These are phyloP conservation scores for Dentipellis sp. DNA, from an alignment of 768 basidiomycete genomes.

Conservation along the genomic window DNA sequence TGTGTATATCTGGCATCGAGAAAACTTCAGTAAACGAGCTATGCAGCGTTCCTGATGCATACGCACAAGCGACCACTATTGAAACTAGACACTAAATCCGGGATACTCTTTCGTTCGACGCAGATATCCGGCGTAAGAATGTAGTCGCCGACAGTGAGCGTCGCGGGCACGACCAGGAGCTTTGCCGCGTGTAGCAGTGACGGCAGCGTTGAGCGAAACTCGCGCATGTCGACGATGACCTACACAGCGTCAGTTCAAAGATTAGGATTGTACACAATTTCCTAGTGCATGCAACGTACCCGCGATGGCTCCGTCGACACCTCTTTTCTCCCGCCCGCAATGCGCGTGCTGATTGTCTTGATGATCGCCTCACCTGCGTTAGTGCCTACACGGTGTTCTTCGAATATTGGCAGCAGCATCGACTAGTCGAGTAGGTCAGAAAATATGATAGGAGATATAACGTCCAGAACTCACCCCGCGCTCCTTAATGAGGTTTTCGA, in stretches of 20 bases:
- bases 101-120: conserved; percentile 90
- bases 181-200: conserved; percentile 80
- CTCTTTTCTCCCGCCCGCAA: conserved; percentile 79
- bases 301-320: conserved; percentile 55
- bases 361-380: conserved; percentile 48
- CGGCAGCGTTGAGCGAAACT: conserved; percentile 89
- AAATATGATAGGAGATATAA: too few species aligned
- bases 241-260: conserved; percentile 20
- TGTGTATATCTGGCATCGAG: conserved; percentile 70
- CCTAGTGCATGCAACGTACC: conserved; percentile 25
- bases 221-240: conserved; percentile 96
- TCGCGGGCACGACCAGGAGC: conserved; percentile 79
- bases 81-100: conserved; percentile 90
- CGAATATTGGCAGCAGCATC: conserved; percentile 81
- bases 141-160: conserved; percentile 93
- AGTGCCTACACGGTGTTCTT: conserved; percentile 33
- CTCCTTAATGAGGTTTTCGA: conserved; percentile 88
- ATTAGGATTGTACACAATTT: not conserved
- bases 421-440: conserved; percentile 33
- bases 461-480: conserved; percentile 53
- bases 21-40: not conserved
- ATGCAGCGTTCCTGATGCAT: not conserved
- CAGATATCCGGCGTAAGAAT: conserved; percentile 92
- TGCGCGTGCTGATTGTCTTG: conserved; percentile 73
- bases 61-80: conserved; percentile 87